phyloP scores from a whole-genome alignment of 2,329 filamentous ascomycete genomes.

The Neonectria neomacrospora region DNA sequence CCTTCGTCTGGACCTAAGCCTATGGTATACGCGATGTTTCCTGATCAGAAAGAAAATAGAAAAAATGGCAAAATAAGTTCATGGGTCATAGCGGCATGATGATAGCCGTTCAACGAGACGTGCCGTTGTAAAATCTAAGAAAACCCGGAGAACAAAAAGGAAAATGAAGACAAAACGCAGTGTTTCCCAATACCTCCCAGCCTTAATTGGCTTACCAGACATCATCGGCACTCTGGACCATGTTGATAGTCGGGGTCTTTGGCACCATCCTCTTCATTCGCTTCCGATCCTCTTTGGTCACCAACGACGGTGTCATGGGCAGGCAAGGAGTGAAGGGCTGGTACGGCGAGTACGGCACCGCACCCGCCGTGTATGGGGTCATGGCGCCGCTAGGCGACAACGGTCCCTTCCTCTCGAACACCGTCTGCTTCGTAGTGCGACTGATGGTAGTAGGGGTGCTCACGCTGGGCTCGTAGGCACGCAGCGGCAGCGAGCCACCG shows the following conservation, averaged over 20 bases:
- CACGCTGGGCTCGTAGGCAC: slow-evolving; percentile 69
- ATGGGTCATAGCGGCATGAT: slow-evolving; percentile 42
- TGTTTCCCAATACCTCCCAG: slow-evolving; percentile 11
- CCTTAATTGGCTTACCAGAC: slow-evolving; percentile 65
- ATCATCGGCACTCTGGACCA: slow-evolving; percentile 72
- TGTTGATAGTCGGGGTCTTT: slow-evolving; percentile 70
- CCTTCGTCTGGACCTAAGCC: slow-evolving; percentile 10
- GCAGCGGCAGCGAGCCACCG: slow-evolving; percentile 67
- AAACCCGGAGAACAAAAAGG: slow-evolving; percentile 25
- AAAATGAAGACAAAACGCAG: slow-evolving; percentile 24
- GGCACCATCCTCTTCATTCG: slow-evolving; percentile 72
- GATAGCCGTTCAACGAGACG: slow-evolving; percentile 23
- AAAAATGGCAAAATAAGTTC: slow-evolving; percentile 13
- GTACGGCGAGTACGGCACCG: slow-evolving; percentile 80
- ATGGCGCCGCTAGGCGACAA: slow-evolving; percentile 67
- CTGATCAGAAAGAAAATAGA: not conserved
- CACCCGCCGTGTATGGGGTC: slow-evolving; percentile 70
- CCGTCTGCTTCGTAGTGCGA: slow-evolving; percentile 70
- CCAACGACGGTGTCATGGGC: slow-evolving; percentile 79
- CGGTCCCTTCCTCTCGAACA: slow-evolving; percentile 67
- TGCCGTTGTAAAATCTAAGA: slow-evolving; percentile 43
- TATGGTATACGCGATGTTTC: slow-evolving; percentile 27
- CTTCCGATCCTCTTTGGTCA: slow-evolving; percentile 77
- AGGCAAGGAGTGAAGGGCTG: slow-evolving; percentile 81
- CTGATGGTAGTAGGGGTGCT: slow-evolving; percentile 60